Conservation (phyloP, 1,139 yeast genomes). For the Kurtzmaniella natalensis region DNA sequence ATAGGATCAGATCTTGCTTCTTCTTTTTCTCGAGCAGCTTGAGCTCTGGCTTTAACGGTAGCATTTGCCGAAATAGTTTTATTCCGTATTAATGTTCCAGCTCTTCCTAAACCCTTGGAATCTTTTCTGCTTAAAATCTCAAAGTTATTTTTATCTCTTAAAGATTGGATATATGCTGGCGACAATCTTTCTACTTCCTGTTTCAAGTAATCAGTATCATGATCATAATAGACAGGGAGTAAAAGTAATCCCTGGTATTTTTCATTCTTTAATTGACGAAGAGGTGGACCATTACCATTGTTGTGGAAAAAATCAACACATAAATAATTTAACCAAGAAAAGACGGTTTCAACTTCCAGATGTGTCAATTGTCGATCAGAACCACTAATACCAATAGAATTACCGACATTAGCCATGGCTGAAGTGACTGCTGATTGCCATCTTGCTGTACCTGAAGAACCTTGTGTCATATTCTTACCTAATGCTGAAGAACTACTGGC, state of each 20-base stretch:
- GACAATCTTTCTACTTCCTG: slow-evolving; percentile 58
- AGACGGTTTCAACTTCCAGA: slow-evolving; percentile 64
- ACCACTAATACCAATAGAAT: slow-evolving; percentile 40
- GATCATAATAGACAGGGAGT: slow-evolving; percentile 65
- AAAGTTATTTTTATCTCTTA: slow-evolving; percentile 42
- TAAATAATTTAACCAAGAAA: slow-evolving; percentile 66
- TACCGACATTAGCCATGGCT: slow-evolving; percentile 47
- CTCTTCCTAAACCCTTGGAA: slow-evolving; percentile 27
- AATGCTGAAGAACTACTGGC: slow-evolving; percentile 19
- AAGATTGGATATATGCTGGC: slow-evolving; percentile 46
- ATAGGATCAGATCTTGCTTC: slow-evolving; percentile 53
- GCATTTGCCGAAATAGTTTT: slow-evolving; percentile 74
- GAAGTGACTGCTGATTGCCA: slow-evolving; percentile 51
- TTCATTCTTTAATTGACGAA: slow-evolving; percentile 59
- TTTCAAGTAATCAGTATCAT: slow-evolving; percentile 45
- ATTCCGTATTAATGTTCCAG: slow-evolving; percentile 57
- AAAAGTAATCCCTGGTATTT: slow-evolving; percentile 62
- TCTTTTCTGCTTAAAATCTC: slow-evolving; percentile 12
- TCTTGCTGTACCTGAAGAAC: slow-evolving; percentile 14
- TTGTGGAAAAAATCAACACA: slow-evolving; percentile 74
- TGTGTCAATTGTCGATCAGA: slow-evolving; percentile 54
- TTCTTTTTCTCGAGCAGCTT: slow-evolving; percentile 46
- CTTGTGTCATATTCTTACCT: slow-evolving; percentile 16
- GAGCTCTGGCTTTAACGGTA: slow-evolving; percentile 54
- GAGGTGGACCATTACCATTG: slow-evolving; percentile 78